These are phyloP conservation scores for Perkinsus chesapeaki DNA, from an alignment of 169 alveolate species.

Conservation along the genomic window DNA sequence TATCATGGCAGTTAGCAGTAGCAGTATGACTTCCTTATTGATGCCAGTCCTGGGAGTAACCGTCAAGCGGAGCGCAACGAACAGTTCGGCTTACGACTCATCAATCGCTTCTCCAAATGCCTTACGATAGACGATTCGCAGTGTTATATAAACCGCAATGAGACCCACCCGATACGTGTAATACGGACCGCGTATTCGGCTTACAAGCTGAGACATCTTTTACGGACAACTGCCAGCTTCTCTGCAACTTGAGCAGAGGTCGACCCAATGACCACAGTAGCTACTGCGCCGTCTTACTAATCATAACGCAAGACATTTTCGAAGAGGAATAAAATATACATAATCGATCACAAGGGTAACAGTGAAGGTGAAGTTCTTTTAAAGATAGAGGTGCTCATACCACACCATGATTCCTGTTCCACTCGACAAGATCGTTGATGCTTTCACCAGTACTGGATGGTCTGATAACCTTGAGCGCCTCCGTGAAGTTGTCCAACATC, in stretches of 20 bases:
- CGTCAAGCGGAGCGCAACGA: not conserved
- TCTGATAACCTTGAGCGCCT: constrained; percentile 19
- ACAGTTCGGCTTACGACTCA: not conserved
- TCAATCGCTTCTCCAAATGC: not conserved
- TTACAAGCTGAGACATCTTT: not conserved
- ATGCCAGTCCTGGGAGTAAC: not conserved
- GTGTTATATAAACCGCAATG: not conserved
- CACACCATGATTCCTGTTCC: not conserved
- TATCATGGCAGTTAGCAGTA: not conserved
- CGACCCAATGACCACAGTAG: not conserved
- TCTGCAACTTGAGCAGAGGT: not conserved
- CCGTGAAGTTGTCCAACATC: constrained; percentile 20
- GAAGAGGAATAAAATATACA: not conserved
- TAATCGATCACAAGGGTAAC: not conserved
- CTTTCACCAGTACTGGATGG: constrained; percentile 22
- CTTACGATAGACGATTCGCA: not conserved
- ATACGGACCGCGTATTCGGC: not conserved
- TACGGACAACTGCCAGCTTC: not conserved
- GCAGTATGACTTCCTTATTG: not conserved
- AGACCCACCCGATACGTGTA: not conserved
- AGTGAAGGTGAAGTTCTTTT: not conserved
- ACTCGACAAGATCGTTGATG: not conserved
- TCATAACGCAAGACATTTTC: too few species aligned
- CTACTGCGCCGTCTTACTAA: too few species aligned
- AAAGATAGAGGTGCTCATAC: not conserved